Evolutionary conservation across 352 stramenopile species (phyloP).

Genomic region (Pythium dissimile): DNA sequence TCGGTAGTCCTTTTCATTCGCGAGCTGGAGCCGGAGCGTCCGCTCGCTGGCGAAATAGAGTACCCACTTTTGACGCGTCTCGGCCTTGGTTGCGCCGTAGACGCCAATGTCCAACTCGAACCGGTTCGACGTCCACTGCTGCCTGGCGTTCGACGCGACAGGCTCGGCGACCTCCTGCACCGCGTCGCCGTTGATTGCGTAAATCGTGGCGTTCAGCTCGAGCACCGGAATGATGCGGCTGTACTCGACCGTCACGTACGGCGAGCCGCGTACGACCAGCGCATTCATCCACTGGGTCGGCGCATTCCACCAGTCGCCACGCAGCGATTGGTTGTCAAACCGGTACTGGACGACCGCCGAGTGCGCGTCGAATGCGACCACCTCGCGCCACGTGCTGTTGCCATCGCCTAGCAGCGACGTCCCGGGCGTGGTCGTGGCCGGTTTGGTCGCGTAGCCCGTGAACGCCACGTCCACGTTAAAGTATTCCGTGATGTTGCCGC

Average conservation of each 20-base stretch:
- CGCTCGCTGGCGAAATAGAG: slow-evolving; percentile 67
- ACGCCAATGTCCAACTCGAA: slow-evolving; percentile 74
- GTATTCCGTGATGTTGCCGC: slow-evolving; percentile 64
- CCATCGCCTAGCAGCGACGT: slow-evolving; percentile 48
- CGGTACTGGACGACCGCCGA: slow-evolving; percentile 65
- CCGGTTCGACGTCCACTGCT: slow-evolving; percentile 49
- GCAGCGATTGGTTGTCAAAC: slow-evolving; percentile 27
- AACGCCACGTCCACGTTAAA: slow-evolving; percentile 80
- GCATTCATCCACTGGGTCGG: slow-evolving; percentile 49
- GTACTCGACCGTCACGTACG: slow-evolving; percentile 85
- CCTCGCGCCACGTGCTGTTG: slow-evolving; percentile 57
- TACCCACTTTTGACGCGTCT: slow-evolving; percentile 55
- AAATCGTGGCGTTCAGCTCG: slow-evolving; percentile 62
- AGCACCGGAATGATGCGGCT: slow-evolving; percentile 58
- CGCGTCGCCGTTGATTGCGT: slow-evolving; percentile 46
- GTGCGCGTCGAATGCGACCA: slow-evolving; percentile 66
- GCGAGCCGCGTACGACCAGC: slow-evolving; percentile 59
- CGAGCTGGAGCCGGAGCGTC: slow-evolving; percentile 63
- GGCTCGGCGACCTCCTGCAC: slow-evolving; percentile 29
- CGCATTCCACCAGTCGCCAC: not conserved
- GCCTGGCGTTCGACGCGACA: slow-evolving; percentile 20
- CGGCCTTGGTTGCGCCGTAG: slow-evolving; percentile 44
- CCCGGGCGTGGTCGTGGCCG: slow-evolving; percentile 7
- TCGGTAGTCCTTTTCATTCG: slow-evolving; percentile 63
- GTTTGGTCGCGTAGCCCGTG: slow-evolving; percentile 35